Evolutionary conservation across 495 filamentous ascomycete genomes (phyloP), one percentile per base, ranked within the genome.

Genomic region (Annulohypoxylon stygium): DNA sequence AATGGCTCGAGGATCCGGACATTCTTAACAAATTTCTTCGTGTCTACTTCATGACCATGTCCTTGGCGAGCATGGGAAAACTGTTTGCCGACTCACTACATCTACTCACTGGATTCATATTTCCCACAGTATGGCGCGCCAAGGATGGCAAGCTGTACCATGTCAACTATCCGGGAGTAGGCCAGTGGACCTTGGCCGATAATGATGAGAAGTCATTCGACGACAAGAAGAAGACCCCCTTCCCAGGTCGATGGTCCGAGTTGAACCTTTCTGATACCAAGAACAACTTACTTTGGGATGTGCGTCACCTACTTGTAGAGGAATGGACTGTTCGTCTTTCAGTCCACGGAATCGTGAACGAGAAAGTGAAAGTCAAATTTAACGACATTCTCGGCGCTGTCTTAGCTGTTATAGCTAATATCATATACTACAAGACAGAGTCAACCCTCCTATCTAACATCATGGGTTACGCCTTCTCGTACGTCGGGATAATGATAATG

Each of bases 361-460:
- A 81, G 59, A 78, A 78, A 34, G 67, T 79, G 48, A 74, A 79
- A 45, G 50, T 86, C 66, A 79, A 68, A 25, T 76, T 83, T 41
- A 81, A 80, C 59, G 77, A 79, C 43, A 64, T 94, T 25, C 55
- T 90, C 12, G 92, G 92, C 36, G 78, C 87, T 37, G 23, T 90
- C n/a, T 10, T 90, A 50, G 88, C 92, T 9, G 57, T 93, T 36
- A 74, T 78, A 7, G 82, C 88, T 26, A 87, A 92, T 18, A 79
- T 86, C 2, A 87, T 89, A 67, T 97, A 95, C 80, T 90, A 93
- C 70, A 82, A 91, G 30, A 85, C 91, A 9, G 83, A 81, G 2
- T 95, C 92, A 74, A 86, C 89, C 43, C 93, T 87, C 76, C 78
- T 97, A 58, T 96, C 93, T 26, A 98, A 99, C 76, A 83, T 97